Evolutionary conservation across 495 filamentous ascomycete species (phyloP).

Genomic region (Trichodelitschia bisporula): DNA sequence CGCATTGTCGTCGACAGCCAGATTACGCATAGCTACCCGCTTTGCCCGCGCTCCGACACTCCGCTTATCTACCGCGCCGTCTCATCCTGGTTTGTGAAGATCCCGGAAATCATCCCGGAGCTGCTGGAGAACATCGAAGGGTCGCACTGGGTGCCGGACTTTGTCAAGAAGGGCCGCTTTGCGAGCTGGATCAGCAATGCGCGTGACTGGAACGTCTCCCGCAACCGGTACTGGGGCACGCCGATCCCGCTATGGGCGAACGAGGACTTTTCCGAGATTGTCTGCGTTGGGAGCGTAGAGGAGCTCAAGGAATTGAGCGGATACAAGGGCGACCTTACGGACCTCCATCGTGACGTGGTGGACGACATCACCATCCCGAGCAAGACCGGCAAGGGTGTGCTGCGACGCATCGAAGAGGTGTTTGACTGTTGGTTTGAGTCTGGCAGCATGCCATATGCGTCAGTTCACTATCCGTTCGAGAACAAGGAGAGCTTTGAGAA

Average conservation of each 20-base stretch:
- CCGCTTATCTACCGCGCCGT: constrained; percentile 89
- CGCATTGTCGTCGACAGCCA: constrained; percentile 73
- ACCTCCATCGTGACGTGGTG: constrained; percentile 85
- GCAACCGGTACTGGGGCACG: constrained; percentile 94
- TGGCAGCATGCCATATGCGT: constrained; percentile 90
- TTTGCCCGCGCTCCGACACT: constrained; percentile 89
- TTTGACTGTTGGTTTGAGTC: constrained; percentile 97
- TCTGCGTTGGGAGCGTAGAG: constrained; percentile 66
- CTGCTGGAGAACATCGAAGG: constrained; percentile 78
- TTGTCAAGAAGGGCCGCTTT: constrained; percentile 84
- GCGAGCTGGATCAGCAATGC: constrained; percentile 70
- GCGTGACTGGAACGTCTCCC: constrained; percentile 92
- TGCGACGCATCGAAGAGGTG: constrained; percentile 68
- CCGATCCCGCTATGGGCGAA: constrained; percentile 84
- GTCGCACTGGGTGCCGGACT: constrained; percentile 82
- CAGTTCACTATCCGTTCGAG: constrained; percentile 85
- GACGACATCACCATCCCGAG: constrained; percentile 93
- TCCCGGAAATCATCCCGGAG: constrained; percentile 59
- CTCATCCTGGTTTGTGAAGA: constrained; percentile 86
- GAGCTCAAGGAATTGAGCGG: constrained; percentile 78
- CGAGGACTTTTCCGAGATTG: constrained; percentile 62
- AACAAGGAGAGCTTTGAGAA: constrained; percentile 62
- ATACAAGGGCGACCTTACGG: constrained; percentile 59
- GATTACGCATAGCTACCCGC: constrained; percentile 82
- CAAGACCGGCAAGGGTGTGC: constrained; percentile 61